Base-by-base conservation (phyloP, 116 monocot species). In the Cymodocea nodosa region DNA sequence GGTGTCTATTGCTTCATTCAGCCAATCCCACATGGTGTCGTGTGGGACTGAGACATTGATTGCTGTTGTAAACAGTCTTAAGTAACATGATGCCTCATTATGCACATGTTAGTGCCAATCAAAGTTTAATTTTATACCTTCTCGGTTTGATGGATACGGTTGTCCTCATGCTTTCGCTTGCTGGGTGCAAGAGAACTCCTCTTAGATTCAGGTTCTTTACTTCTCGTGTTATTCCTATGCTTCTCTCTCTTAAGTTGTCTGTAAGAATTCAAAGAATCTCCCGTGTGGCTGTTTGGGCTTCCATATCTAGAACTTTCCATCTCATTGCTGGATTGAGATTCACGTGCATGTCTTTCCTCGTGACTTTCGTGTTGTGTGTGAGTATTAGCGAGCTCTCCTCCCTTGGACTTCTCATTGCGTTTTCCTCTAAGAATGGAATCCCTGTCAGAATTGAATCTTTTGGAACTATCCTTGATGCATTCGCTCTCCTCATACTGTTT, bases 151-250 rank as follows among this genome's bases (percentile, higher is more conserved):
- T 77, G 68, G 60, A 63, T 14, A 37, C 49, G 71, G 39, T 68
- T 65, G 37, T 84, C 81, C 22, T 77, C 84, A 67, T 70, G 80
- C 64, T 80, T 89, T 75, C 85, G 87, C 71, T 81, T 89, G 64
- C 69, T 64, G 69, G 25, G 67, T 9, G 23, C 64, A 19, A 59
- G 59, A 34, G n/a, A 44, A 66, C 73, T 79, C 44, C 65, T 74
- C 25, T 70, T 73, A 60, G 59, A 44, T 60, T 87, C 87, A 71
- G 36, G 57, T 14, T 87, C 81, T 35, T 72, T 83, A 12, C 50
- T 63, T 70, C 77, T 84, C 52, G 62, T 68, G 52, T 56, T 84
- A 37, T 81, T 90, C 66, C 79, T 82, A 25, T 80, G 70, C 60
- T 62, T 85, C 51, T 89, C 89, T 65, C 64, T 78, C 34, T 68